Evolutionary conservation across 805 yeast species (phyloP).

Genomic region (Lipomyces yamadae): DNA sequence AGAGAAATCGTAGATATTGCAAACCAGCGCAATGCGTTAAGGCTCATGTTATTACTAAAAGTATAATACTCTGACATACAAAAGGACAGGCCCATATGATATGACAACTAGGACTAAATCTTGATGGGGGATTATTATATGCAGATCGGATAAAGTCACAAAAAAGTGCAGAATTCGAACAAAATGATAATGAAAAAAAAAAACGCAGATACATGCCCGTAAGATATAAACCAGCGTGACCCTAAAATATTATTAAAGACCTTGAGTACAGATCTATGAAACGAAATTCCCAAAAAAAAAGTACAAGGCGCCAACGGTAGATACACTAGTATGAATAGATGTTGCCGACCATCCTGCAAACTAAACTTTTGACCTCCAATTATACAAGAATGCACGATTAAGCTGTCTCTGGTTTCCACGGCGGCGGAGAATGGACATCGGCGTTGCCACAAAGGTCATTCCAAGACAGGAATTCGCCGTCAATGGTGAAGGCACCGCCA

Average conservation of each 20-base stretch:
- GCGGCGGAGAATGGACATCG: slow-evolving; percentile 30
- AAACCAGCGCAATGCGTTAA: too few species aligned
- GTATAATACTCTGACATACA: neutral
- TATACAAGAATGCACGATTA: neutral
- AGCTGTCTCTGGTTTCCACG: neutral
- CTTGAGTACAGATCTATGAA: neutral
- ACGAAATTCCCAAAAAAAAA: neutral
- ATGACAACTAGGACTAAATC: neutral
- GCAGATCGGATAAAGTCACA: neutral
- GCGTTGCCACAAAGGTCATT: slow-evolving; percentile 23
- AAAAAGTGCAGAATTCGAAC: neutral
- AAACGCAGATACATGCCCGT: neutral
- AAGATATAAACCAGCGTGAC: neutral
- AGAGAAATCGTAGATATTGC: too few species aligned
- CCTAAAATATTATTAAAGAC: neutral
- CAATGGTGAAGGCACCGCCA: slow-evolving; percentile 35
- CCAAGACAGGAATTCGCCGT: slow-evolving; percentile 34
- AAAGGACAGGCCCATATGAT: neutral
- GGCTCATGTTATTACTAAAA: neutral
- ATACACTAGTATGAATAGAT: neutral
- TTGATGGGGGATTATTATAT: neutral
- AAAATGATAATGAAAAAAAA: neutral
- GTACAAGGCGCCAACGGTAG: neutral
- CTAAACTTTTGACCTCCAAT: neutral
- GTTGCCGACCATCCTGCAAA: neutral